phyloP scores from a whole-genome alignment of 2,329 filamentous ascomycete species.

The Fusarium graminum region DNA sequence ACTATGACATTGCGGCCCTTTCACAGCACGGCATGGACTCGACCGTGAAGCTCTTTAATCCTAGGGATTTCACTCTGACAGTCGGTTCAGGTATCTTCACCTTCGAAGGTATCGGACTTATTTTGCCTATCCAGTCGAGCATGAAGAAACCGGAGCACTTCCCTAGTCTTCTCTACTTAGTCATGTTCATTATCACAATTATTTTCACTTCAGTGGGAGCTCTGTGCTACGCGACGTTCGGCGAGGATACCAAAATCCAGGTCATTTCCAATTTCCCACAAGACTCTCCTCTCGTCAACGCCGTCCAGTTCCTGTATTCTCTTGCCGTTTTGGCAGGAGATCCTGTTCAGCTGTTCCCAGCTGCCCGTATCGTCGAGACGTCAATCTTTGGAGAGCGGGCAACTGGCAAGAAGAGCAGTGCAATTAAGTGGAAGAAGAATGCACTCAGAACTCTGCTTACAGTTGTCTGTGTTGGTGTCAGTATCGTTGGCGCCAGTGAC shows the following conservation, averaged over 20 bases:
- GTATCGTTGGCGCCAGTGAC: constrained; percentile 74
- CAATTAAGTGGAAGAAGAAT: constrained; percentile 84
- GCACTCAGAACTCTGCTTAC: constrained; percentile 70
- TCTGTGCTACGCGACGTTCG: constrained; percentile 81
- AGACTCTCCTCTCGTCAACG: constrained; percentile 77
- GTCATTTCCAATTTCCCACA: constrained; percentile 83
- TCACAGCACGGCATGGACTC: constrained; percentile 67
- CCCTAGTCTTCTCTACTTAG: constrained; percentile 71
- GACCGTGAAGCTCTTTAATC: constrained; percentile 77
- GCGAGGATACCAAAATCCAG: constrained; percentile 75
- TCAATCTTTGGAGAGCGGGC: constrained; percentile 75
- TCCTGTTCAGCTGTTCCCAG: constrained; percentile 81
- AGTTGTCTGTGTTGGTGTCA: constrained; percentile 69
- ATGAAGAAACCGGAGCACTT: constrained; percentile 80
- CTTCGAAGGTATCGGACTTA: constrained; percentile 82
- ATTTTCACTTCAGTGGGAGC: constrained; percentile 80
- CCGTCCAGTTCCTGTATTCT: constrained; percentile 80
- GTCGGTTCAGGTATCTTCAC: constrained; percentile 82
- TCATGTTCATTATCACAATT: constrained; percentile 80
- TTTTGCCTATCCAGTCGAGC: constrained; percentile 80
- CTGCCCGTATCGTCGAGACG: constrained; percentile 77
- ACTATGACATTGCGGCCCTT: constrained; percentile 73
- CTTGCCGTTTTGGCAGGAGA: constrained; percentile 79
- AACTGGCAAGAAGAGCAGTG: constrained; percentile 70
- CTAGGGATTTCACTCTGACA: constrained; percentile 75